phyloP scores from a whole-genome alignment of 2,329 filamentous ascomycete species.

The Epichloe typhina region DNA sequence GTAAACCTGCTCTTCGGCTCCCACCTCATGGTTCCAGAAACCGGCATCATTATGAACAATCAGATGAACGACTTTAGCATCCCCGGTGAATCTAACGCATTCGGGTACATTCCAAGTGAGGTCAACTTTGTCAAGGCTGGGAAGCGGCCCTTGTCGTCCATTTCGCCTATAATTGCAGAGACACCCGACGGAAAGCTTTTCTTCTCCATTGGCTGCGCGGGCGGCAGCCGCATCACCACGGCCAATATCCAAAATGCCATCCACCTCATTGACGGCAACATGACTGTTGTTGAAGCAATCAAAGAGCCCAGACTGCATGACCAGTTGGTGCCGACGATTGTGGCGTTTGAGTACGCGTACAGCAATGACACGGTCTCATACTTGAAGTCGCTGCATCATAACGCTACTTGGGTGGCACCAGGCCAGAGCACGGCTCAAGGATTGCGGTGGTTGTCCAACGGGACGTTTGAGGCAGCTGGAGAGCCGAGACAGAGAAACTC shows the following conservation, averaged over 20 bases:
- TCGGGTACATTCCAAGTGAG: slow-evolving; percentile 62
- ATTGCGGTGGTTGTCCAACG: slow-evolving; percentile 49
- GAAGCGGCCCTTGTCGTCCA: slow-evolving; percentile 68
- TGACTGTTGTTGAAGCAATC: slow-evolving; percentile 51
- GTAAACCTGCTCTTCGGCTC: slow-evolving; percentile 73
- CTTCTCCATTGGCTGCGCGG: slow-evolving; percentile 63
- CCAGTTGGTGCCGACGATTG: slow-evolving; percentile 59
- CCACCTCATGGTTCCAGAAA: slow-evolving; percentile 64
- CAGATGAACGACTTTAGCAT: slow-evolving; percentile 65
- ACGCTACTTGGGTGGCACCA: slow-evolving; percentile 56
- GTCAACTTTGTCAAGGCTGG: slow-evolving; percentile 64
- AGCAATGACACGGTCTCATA: slow-evolving; percentile 56
- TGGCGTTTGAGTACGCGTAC: slow-evolving; percentile 59
- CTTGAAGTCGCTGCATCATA: slow-evolving; percentile 55
- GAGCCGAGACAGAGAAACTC: slow-evolving; percentile 71
- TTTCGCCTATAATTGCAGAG: slow-evolving; percentile 66
- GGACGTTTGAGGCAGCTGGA: slow-evolving; percentile 63
- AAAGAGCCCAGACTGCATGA: slow-evolving; percentile 64
- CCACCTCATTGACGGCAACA: slow-evolving; percentile 54
- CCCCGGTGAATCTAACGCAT: slow-evolving; percentile 55
- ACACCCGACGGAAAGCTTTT: slow-evolving; percentile 54
- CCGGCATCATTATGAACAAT: slow-evolving; percentile 60
- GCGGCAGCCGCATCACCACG: slow-evolving; percentile 76
- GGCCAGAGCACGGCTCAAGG: slow-evolving; percentile 62
- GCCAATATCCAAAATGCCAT: slow-evolving; percentile 67